A percentile compares a stretch with the other conserved stretches of the same genome.
Evolutionary conservation across 768 basidiomycete genomes (phyloP).

Genomic region (Rhodotorula graminis): DNA sequence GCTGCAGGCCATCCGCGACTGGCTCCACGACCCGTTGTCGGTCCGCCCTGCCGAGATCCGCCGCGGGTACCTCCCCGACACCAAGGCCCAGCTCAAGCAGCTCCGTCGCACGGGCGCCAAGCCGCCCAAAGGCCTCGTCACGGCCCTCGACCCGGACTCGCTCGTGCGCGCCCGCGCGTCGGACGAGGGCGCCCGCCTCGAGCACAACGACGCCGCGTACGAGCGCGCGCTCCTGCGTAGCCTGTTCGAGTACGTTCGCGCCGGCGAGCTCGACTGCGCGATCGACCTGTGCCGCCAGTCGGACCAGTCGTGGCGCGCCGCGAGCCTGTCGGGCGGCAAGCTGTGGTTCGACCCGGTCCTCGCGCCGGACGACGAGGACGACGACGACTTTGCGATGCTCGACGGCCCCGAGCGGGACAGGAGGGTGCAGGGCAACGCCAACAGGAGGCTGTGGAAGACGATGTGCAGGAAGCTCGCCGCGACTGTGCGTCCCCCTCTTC

Average conservation of each 20-base stretch:
- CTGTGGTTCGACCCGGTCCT: slow-evolving; percentile 72
- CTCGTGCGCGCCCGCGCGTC: slow-evolving; percentile 57
- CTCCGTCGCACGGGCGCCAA: slow-evolving; percentile 55
- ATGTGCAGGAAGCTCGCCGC: slow-evolving; percentile 73
- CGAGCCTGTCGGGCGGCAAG: slow-evolving; percentile 75
- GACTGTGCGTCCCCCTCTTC: slow-evolving; percentile 54
- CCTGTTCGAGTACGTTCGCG: slow-evolving; percentile 73
- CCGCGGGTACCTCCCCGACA: slow-evolving; percentile 79
- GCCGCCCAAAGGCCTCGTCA: slow-evolving; percentile 51
- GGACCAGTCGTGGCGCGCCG: slow-evolving; percentile 87
- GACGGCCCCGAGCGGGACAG: slow-evolving; percentile 38
- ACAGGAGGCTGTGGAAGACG: slow-evolving; percentile 78
- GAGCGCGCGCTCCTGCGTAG: slow-evolving; percentile 73
- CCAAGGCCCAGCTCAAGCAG: slow-evolving; percentile 66
- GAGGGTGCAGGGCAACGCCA: slow-evolving; percentile 65
- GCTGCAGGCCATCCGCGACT: slow-evolving; percentile 68
- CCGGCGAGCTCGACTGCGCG: slow-evolving; percentile 79
- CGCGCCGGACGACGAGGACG: slow-evolving; percentile 45
- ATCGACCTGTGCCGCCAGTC: slow-evolving; percentile 73
- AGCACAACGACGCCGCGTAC: slow-evolving; percentile 73
- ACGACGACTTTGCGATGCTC: slow-evolving; percentile 50
- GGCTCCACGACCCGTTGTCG: slow-evolving; percentile 63
- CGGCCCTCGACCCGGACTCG: slow-evolving; percentile 76
- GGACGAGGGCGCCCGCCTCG: slow-evolving; percentile 49
- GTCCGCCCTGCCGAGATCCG: slow-evolving; percentile 62